phyloP scores from a whole-genome alignment of 169 alveolate genomes.

The Plasmodium knowlesi region DNA sequence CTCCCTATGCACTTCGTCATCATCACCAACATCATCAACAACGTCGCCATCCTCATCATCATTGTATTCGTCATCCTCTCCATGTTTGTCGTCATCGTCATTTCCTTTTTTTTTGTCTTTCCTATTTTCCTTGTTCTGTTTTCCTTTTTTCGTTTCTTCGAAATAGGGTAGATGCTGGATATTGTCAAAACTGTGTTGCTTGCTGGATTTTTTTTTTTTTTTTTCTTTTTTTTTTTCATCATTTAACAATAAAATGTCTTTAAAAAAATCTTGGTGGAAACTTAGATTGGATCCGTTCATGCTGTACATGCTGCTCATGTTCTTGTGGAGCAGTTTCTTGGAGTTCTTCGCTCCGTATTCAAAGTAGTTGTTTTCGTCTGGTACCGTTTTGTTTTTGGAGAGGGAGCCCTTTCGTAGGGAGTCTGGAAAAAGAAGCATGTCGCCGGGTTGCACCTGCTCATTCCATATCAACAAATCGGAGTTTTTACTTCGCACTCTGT shows the following conservation, averaged over 20 bases:
- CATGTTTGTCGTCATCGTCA: background rate
- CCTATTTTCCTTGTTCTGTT: background rate
- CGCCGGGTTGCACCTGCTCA: background rate
- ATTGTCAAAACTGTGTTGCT: background rate
- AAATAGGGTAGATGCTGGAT: background rate
- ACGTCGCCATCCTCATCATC: background rate
- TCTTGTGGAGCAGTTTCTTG: conserved; percentile 8
- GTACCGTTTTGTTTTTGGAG: conserved; percentile 3
- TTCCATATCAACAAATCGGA: background rate
- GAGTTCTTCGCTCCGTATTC: conserved; percentile 20
- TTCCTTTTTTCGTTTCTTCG: background rate
- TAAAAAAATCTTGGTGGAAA: conserved; percentile 24
- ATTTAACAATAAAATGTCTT: background rate
- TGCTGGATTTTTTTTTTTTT: conserved; percentile 4
- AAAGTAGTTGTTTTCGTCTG: background rate
- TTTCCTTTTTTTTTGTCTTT: background rate
- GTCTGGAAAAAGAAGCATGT: background rate
- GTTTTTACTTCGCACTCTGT: background rate
- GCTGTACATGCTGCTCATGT: conserved; percentile 13
- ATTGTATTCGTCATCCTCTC: background rate
- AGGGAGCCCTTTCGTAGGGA: background rate
- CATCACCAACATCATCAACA: no score
- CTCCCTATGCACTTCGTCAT: background rate
- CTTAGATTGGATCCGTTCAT: conserved; percentile 11
- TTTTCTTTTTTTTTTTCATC: conserved; percentile 20